Percentiles rank a stretch among this genome's conserved stretches.
phyloP scores from a whole-genome alignment of 805 yeast species.

The Priceomyces haplophilus region DNA sequence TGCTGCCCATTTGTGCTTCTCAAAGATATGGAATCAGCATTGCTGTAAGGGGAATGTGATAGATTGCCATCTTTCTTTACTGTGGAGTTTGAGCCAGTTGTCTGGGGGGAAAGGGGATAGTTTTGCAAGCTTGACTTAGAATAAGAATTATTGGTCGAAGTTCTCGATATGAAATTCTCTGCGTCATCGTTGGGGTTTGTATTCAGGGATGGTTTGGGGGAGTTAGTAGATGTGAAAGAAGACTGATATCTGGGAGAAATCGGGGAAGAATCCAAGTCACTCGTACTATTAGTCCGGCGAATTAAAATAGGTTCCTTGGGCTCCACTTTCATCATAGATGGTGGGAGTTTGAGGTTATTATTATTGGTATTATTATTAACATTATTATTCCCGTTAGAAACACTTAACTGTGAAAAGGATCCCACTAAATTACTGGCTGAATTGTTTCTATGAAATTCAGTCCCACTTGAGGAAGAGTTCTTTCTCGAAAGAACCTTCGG shows the following conservation, averaged over 20 bases:
- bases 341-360: conserved; percentile 44
- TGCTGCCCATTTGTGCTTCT: conserved; percentile 5
- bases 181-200: conserved; percentile 4
- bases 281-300: conserved; percentile 44
- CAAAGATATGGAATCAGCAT: conserved; percentile 4
- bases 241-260: conserved; percentile 16
- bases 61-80: conserved; percentile 1
- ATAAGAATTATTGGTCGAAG: conserved; percentile 25
- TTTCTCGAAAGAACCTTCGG: conserved; percentile 32
- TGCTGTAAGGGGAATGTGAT: background rate
- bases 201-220: conserved; percentile 9
- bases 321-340: conserved; percentile 65
- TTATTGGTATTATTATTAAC: background rate
- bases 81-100: conserved; percentile 8
- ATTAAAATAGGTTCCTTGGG: conserved; percentile 74
- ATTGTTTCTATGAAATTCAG: conserved; percentile 2
- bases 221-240: conserved; percentile 10
- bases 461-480: conserved; percentile 20
- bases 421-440: conserved; percentile 8
- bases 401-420: conserved; percentile 10
- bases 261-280: conserved; percentile 17
- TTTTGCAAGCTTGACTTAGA: conserved; percentile 11
- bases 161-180: conserved; percentile 11
- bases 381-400: conserved; percentile 4
- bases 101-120: conserved; percentile 19